Base-by-base conservation (phyloP, 805 yeast species). In the Saccharomycopsis capsularis region DNA sequence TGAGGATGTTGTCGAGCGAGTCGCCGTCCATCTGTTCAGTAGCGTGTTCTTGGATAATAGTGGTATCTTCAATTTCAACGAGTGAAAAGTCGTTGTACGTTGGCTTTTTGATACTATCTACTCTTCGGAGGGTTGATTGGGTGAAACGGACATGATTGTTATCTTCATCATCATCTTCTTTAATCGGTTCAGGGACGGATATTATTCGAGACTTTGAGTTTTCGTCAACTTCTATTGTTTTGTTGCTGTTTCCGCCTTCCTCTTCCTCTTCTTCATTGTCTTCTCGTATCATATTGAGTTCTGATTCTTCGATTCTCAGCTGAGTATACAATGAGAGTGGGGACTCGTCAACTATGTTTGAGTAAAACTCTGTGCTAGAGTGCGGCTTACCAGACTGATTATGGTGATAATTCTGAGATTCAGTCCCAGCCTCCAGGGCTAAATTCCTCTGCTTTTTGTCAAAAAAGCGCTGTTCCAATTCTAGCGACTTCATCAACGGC, bases 1-100 rank as follows among this genome's bases (percentile, higher is more conserved):
- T 7, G 51, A 59, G 40, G 54, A 62, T 19, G 60, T 58, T 22
- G 55, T 61, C 52, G 51, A 50, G 5, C 25, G 46, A 50, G 29
- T 45, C 27, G 3, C 46, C 55, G 3, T 32, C n/a, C 42, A 46
- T 37, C 22, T 45, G 43, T 30, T 25, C 41, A 16, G 16, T 38
- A 16, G 38, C 50, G 7, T 43, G 50, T 21, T 52, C 53, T n/a
- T 52, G 55, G 16, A 52, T 52, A 4, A 52, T 47, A 3, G 55
- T 52, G 16, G 53, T 52, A 24, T 52, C 55, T 29, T 43, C 55
- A 39, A 48, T 48, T 39, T 52, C 48, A 13, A 40, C 51, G n/a
- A 30, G 15, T 25, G 54, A 47, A 39, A 50, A 50, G 27, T 50
- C 54, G 16, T 36, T 29, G 32, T 19, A 50, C 11, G 44, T 44